These are phyloP conservation scores for Caryopteris hybrid DNA, from an alignment of 305 asterid genomes.

Conservation along the genomic window DNA sequence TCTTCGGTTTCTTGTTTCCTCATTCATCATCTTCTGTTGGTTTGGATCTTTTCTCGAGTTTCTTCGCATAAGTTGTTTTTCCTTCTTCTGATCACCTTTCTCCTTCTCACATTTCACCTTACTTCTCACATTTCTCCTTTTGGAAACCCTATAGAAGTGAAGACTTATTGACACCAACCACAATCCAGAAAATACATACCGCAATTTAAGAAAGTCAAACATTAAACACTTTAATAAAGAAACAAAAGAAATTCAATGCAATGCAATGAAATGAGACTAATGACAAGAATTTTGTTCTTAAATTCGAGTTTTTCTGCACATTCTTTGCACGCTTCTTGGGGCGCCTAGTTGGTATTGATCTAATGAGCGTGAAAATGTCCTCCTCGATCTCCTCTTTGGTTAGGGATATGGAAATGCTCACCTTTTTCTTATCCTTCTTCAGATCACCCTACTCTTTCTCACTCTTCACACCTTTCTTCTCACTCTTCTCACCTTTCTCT, in stretches of 20 bases:
- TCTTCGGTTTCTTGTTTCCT: constrained; percentile 26
- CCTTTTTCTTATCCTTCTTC: constrained; percentile 33
- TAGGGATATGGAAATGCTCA: constrained; percentile 27
- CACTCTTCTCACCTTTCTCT: background rate
- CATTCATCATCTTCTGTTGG: constrained; percentile 9
- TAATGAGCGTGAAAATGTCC: constrained; percentile 45
- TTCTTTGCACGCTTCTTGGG: constrained; percentile 42
- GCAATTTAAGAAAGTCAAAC: constrained; percentile 5
- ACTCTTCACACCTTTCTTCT: background rate
- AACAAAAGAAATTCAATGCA: background rate
- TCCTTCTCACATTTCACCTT: too few species aligned
- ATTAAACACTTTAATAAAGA: background rate
- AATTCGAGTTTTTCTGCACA: constrained; percentile 56
- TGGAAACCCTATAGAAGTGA: constrained; percentile 54
- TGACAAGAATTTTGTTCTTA: constrained; percentile 13
- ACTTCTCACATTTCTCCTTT: too few species aligned
- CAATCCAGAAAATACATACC: constrained; percentile 59
- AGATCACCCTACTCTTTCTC: constrained; percentile 2
- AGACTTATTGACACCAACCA: constrained; percentile 53
- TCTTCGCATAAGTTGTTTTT: too few species aligned
- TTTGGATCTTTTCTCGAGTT: constrained; percentile 19
- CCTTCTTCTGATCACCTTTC: too few species aligned
- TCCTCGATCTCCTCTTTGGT: constrained; percentile 64
- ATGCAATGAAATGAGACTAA: background rate
- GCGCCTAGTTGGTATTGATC: constrained; percentile 48